Conservation (phyloP, 345 rosid genomes). For the Angophora floribunda region DNA sequence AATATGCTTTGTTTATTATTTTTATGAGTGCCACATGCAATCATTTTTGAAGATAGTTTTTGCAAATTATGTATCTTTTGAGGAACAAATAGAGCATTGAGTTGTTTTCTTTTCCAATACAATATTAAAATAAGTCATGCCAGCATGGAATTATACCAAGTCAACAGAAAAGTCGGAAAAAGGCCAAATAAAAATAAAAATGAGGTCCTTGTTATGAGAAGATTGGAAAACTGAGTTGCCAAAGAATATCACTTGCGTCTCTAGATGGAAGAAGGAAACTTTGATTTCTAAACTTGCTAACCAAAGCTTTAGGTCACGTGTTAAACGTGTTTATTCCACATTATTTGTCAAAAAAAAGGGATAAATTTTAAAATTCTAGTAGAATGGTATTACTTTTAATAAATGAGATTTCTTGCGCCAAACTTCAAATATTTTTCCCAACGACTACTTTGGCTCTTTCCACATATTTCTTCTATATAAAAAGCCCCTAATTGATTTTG, state of each 20-base stretch:
- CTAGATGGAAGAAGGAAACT: neutral
- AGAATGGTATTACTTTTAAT: neutral
- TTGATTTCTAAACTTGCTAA: neutral
- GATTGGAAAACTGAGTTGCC: neutral
- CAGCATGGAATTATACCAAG: neutral
- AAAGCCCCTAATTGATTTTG: neutral
- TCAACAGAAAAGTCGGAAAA: neutral
- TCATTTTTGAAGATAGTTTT: accelerated
- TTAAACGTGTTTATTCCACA: neutral
- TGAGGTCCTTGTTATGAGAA: neutral
- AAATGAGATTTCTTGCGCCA: neutral
- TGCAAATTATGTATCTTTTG: accelerated
- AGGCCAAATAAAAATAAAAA: neutral
- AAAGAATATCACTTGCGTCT: neutral
- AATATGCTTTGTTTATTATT: neutral
- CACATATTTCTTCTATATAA: neutral
- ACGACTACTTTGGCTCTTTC: neutral
- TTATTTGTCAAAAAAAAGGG: neutral
- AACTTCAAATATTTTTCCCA: neutral
- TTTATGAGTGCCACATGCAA: accelerated
- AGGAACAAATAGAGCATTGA: neutral
- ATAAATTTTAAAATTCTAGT: neutral
- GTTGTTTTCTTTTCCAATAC: neutral
- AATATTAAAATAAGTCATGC: neutral
- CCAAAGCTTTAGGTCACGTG: neutral